Conservation (phyloP, 129 eudicot genomes). For the Lactuca sativa region DNA sequence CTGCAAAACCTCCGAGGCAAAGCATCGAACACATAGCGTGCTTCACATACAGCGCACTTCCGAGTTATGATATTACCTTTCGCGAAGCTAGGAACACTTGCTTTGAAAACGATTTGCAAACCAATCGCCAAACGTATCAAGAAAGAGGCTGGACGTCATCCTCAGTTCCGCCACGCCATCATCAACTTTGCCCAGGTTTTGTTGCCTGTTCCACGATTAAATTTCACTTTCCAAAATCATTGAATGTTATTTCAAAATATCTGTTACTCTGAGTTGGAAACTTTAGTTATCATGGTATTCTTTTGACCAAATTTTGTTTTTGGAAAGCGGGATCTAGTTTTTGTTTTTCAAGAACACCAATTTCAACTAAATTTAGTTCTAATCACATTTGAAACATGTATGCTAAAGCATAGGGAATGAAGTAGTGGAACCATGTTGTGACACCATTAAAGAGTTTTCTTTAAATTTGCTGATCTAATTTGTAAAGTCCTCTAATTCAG, state of each 20-base stretch:
- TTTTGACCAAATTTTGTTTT: no score
- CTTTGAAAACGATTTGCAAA: slow-evolving; percentile 55
- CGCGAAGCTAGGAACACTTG: slow-evolving; percentile 62
- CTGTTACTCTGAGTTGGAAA: slow-evolving; percentile 6
- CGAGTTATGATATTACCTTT: slow-evolving; percentile 44
- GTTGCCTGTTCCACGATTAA: neutral
- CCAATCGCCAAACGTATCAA: slow-evolving; percentile 68
- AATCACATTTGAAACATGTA: neutral
- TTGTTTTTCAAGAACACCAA: neutral
- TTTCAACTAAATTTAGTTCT: slow-evolving; percentile 1
- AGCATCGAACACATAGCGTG: slow-evolving; percentile 28
- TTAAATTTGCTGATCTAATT: neutral
- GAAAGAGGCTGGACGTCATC: slow-evolving; percentile 59
- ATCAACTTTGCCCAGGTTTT: slow-evolving; percentile 67
- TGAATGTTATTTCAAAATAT: neutral
- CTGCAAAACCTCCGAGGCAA: slow-evolving; percentile 14
- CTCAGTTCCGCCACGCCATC: slow-evolving; percentile 56
- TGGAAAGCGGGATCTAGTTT: neutral
- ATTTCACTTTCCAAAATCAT: neutral
- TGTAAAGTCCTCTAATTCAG: no score
- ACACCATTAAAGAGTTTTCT: no score
- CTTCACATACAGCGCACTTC: slow-evolving; percentile 18
- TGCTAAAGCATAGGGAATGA: no score
- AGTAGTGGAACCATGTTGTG: neutral
- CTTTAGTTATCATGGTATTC: neutral